phyloP scores from a whole-genome alignment of 495 filamentous ascomycete genomes.

The Acidiella bohemica region DNA sequence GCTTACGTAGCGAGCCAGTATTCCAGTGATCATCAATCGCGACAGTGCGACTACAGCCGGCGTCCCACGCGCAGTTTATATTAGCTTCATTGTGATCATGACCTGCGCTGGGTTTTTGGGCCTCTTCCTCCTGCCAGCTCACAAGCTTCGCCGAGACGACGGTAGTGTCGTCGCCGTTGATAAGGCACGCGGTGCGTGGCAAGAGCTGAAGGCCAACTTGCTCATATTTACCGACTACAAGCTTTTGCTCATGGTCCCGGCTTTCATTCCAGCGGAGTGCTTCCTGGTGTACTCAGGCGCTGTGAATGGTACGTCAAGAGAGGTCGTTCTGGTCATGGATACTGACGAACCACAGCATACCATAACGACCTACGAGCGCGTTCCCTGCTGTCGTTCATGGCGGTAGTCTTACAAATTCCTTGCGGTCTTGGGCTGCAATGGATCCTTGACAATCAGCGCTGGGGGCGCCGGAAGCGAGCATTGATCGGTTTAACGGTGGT shows the following conservation, averaged over 20 bases:
- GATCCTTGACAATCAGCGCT: neutral
- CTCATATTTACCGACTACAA: neutral
- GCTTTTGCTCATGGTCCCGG: neutral
- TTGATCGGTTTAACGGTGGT: neutral
- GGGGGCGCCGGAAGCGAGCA: neutral
- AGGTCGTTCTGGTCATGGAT: too few species aligned
- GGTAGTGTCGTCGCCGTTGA: neutral
- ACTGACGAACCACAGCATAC: neutral
- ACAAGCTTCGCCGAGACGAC: neutral
- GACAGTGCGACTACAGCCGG: conserved; percentile 10
- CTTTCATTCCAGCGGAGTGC: neutral
- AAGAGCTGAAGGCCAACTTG: neutral
- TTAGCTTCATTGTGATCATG: conserved; percentile 18
- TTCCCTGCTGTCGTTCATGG: neutral
- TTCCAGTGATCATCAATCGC: conserved; percentile 19
- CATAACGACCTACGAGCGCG: neutral
- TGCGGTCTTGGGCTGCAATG: neutral
- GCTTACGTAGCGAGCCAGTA: too few species aligned
- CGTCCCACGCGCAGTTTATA: conserved; percentile 15
- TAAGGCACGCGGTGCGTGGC: neutral
- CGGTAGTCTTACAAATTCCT: neutral
- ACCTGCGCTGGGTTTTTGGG: neutral
- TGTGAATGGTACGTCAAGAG: neutral
- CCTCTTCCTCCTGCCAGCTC: neutral
- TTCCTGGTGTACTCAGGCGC: neutral